Conservation (phyloP, 1,284 basidiomycete species). For the Rugosomyces carneus region DNA sequence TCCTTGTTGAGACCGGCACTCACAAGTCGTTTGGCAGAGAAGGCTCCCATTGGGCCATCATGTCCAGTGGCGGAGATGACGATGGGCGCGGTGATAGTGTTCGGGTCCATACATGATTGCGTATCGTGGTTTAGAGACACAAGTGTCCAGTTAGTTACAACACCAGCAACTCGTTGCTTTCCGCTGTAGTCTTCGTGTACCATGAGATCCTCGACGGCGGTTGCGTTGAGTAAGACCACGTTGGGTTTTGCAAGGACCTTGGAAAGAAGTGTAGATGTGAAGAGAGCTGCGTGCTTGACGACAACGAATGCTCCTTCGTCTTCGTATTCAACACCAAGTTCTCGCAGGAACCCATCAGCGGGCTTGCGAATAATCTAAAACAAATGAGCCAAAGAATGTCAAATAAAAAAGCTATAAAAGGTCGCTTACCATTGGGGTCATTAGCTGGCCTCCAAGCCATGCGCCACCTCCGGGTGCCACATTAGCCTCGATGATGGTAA, state of each 20-base stretch:
- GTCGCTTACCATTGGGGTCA: conserved; percentile 68
- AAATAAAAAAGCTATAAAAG: neutral
- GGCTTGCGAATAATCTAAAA: conserved; percentile 73
- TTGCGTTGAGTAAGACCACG: conserved; percentile 73
- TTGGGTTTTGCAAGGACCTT: conserved; percentile 72
- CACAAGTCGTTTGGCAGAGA: conserved; percentile 78
- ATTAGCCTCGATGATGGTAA: conserved; percentile 79
- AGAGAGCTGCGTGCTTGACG: conserved; percentile 77
- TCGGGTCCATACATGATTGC: conserved; percentile 84
- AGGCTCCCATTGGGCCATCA: conserved; percentile 84
- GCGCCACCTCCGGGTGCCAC: conserved; percentile 80
- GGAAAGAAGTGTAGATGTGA: conserved; percentile 76
- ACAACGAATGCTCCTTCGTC: conserved; percentile 80
- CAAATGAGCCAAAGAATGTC: neutral
- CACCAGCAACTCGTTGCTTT: conserved; percentile 70
- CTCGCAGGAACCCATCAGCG: conserved; percentile 67
- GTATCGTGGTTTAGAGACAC: conserved; percentile 79
- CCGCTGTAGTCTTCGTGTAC: conserved; percentile 55
- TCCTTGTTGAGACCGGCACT: conserved; percentile 72
- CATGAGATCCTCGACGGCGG: conserved; percentile 74
- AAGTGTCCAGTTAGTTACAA: conserved; percentile 84
- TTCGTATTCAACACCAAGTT: conserved; percentile 74
- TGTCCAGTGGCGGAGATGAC: conserved; percentile 67
- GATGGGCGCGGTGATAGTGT: conserved; percentile 78
- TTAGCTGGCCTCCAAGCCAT: conserved; percentile 79